Percentiles rank a stretch among this genome's conserved stretches.
These are phyloP conservation scores for Luvunga scandens DNA, from an alignment of 345 rosid species.

Conservation along the genomic window DNA sequence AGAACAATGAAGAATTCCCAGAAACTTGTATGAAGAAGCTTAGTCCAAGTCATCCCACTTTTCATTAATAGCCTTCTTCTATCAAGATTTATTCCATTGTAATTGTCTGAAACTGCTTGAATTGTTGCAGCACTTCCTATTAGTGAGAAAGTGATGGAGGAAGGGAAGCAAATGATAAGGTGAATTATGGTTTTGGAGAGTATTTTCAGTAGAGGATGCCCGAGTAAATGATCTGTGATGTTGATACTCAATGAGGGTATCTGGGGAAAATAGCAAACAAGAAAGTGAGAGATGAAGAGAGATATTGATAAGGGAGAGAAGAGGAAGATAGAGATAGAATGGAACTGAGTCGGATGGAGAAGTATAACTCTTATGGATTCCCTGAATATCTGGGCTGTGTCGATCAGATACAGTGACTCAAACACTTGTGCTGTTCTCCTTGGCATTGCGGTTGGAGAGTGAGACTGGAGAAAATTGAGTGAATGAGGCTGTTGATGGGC, in stretches of 20 bases:
- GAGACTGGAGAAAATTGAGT: not conserved
- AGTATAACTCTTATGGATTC: slow-evolving; percentile 35
- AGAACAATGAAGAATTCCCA: slow-evolving; percentile 24
- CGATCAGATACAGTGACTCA: slow-evolving; percentile 20
- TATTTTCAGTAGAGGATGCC: slow-evolving; percentile 6
- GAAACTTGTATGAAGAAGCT: slow-evolving; percentile 28
- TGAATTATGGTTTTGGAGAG: slow-evolving; percentile 21
- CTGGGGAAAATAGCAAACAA: slow-evolving; percentile 19
- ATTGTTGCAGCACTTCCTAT: slow-evolving; percentile 29
- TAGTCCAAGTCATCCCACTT: slow-evolving; percentile 26
- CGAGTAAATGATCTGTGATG: slow-evolving; percentile 13
- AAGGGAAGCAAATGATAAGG: slow-evolving; percentile 29
- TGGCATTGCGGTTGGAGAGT: slow-evolving; percentile 9
- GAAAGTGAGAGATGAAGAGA: slow-evolving; percentile 30
- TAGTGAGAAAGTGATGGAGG: slow-evolving; percentile 25
- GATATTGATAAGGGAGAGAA: slow-evolving; percentile 32
- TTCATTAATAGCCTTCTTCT: slow-evolving; percentile 22
- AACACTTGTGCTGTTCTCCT: slow-evolving; percentile 20
- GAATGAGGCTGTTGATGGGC: slow-evolving; percentile 1
- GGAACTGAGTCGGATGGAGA: slow-evolving; percentile 29
- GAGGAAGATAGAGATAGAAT: slow-evolving; percentile 29
- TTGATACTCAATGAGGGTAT: slow-evolving; percentile 10
- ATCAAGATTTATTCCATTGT: slow-evolving; percentile 26
- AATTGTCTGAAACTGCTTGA: slow-evolving; percentile 34
- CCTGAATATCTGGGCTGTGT: slow-evolving; percentile 20